phyloP scores from a whole-genome alignment of 2,329 filamentous ascomycete genomes.

The Aureobasidium sp. region DNA sequence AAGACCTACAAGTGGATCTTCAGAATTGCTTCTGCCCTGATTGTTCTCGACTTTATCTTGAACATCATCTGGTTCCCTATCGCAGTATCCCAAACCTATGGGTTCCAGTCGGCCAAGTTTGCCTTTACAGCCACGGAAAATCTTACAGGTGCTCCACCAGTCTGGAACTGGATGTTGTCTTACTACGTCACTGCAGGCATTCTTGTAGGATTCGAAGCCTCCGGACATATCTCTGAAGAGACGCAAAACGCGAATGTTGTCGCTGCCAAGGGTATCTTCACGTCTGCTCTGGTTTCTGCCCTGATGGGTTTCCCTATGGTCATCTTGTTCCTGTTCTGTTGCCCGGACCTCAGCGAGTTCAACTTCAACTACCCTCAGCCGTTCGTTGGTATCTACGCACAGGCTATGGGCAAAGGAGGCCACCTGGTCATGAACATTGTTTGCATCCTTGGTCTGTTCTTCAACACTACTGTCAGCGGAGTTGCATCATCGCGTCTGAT shows the following conservation, averaged over 20 bases:
- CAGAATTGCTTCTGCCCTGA: constrained; percentile 40
- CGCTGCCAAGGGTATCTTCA: constrained; percentile 53
- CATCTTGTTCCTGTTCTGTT: constrained; percentile 51
- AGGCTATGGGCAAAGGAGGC: constrained; percentile 46
- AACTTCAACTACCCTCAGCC: constrained; percentile 47
- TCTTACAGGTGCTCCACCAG: constrained; percentile 37
- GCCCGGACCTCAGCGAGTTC: constrained; percentile 46
- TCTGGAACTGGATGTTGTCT: constrained; percentile 56
- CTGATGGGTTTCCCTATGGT: constrained; percentile 47
- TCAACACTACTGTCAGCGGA: constrained; percentile 52
- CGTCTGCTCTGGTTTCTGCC: constrained; percentile 49
- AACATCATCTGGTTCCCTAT: constrained; percentile 55
- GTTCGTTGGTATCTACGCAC: constrained; percentile 50
- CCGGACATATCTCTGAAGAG: constrained; percentile 52
- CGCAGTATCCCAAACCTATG: constrained; percentile 45
- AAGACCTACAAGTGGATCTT: constrained; percentile 43
- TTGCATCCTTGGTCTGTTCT: constrained; percentile 39
- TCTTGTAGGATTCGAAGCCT: constrained; percentile 53
- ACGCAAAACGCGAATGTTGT: constrained; percentile 49
- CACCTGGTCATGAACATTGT: constrained; percentile 56
- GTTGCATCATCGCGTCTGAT: constrained; percentile 53
- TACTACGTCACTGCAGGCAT: constrained; percentile 53
- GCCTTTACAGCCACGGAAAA: constrained; percentile 55
- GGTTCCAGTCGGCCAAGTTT: constrained; percentile 50
- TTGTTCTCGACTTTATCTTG: constrained; percentile 49